Conservation (phyloP, 225 moss, liverwort and hornwort species). For the Ulota crispa region DNA sequence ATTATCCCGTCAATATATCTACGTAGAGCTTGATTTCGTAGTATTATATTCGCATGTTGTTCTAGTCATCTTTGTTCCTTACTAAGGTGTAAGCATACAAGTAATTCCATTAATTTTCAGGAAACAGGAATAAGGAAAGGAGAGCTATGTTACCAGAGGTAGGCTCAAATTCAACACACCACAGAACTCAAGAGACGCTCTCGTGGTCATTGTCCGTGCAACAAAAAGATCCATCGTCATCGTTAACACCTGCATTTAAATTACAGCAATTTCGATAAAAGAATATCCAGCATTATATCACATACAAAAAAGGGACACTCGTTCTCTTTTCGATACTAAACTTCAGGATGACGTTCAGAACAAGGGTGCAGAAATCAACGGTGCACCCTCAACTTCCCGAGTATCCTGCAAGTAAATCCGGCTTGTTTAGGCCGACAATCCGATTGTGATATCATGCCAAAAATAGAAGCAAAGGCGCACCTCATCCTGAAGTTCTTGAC, state of each 20-base stretch:
- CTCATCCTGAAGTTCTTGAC: constrained; percentile 83
- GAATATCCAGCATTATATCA: neutral
- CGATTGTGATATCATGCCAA: neutral
- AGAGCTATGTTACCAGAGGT: constrained; percentile 50
- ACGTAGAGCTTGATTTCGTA: neutral
- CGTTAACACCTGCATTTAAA: constrained; percentile 65
- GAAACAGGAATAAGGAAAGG: constrained; percentile 17
- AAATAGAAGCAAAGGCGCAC: constrained; percentile 37
- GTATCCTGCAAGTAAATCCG: neutral
- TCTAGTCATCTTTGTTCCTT: neutral
- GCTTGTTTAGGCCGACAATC: constrained; percentile 6
- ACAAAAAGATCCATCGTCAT: constrained; percentile 99
- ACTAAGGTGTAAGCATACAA: neutral
- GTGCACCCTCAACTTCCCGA: neutral
- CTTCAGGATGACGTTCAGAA: neutral
- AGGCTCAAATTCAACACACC: constrained; percentile 64
- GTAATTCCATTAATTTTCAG: constrained; percentile 8
- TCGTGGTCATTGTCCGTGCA: constrained; percentile 97
- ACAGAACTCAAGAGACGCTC: constrained; percentile 76
- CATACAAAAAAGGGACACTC: neutral
- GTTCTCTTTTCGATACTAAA: neutral
- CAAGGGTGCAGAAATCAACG: neutral
- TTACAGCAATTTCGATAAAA: constrained; percentile 4
- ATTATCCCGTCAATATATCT: neutral
- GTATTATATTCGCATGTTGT: neutral